phyloP scores from a whole-genome alignment of 306 rosid genomes.

The Castanea crenata region DNA sequence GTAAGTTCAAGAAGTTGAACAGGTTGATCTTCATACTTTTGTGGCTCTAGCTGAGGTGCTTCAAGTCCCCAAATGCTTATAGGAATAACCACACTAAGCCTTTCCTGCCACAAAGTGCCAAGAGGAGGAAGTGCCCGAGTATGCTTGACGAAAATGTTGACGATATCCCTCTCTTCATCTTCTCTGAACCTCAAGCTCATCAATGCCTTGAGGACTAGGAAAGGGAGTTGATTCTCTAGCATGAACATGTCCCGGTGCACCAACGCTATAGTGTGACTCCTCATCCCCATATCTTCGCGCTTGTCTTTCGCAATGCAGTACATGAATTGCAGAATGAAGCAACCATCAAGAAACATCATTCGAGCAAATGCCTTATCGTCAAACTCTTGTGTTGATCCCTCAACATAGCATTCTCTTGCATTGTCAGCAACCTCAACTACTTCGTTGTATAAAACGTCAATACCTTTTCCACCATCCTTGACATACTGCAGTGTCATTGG shows the following conservation, averaged over 20 bases:
- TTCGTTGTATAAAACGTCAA: not conserved
- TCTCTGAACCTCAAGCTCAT: not conserved
- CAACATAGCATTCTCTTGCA: not conserved
- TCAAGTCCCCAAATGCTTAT: not conserved
- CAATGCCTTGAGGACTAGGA: not conserved
- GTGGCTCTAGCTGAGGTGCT: no score
- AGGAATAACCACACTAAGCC: not conserved
- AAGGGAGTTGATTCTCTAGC: constrained; percentile 10
- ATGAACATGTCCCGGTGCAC: constrained; percentile 1
- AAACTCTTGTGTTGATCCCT: not conserved
- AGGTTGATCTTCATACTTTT: not conserved
- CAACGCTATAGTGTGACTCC: not conserved
- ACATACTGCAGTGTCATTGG: not conserved
- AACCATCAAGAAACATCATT: constrained; percentile 4
- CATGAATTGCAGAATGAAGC: not conserved
- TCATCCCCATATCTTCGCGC: not conserved
- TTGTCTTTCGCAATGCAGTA: fast-evolving
- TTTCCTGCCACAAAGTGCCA: no score
- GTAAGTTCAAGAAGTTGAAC: constrained; percentile 13
- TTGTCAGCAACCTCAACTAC: not conserved
- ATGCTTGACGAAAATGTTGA: not conserved
- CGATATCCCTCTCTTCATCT: not conserved
- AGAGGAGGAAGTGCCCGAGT: not conserved
- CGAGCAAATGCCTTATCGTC: not conserved
- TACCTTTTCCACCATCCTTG: not conserved